These are phyloP conservation scores for Pythium rishiriense DNA, from an alignment of 352 stramenopile genomes.

Conservation along the genomic window DNA sequence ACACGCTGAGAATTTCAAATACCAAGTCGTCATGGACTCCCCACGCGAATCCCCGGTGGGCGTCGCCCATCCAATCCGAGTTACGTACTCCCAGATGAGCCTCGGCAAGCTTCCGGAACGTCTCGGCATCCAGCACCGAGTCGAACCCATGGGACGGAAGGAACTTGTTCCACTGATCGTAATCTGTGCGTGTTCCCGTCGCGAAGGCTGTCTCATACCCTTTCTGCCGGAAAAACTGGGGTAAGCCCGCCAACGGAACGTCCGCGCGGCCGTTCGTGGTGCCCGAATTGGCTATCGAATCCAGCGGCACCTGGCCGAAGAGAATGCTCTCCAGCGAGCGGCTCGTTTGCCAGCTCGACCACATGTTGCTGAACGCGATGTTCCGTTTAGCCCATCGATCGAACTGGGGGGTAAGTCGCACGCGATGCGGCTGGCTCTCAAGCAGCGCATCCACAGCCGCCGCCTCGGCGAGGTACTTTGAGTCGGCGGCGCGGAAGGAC, in stretches of 20 bases:
- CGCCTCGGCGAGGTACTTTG: conserved; percentile 45
- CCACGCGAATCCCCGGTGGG: conserved; percentile 32
- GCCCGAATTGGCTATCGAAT: conserved; percentile 38
- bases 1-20: conserved; percentile 44
- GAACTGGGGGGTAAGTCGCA: conserved; percentile 52
- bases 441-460: conserved; percentile 8
- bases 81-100: conserved; percentile 31
- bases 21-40: conserved; percentile 60
- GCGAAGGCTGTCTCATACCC: conserved; percentile 53
- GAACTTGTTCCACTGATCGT: conserved; percentile 56
- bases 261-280: conserved; percentile 34
- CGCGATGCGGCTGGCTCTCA: conserved; percentile 32
- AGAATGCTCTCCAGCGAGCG: conserved; percentile 55
- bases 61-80: conserved; percentile 32
- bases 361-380: conserved; percentile 53
- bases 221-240: conserved; percentile 51
- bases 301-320: conserved; percentile 50
- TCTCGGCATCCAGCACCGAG: conserved; percentile 36
- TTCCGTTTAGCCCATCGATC: conserved; percentile 49
- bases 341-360: conserved; percentile 60
- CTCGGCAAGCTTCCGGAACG: conserved; percentile 34
- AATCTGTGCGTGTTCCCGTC: conserved; percentile 41
- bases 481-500: conserved; percentile 57
- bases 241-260: conserved; percentile 38
- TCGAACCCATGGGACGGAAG: conserved; percentile 54